Evolutionary conservation across 768 basidiomycete species (phyloP).

Genomic region (Cubamyces sp.): DNA sequence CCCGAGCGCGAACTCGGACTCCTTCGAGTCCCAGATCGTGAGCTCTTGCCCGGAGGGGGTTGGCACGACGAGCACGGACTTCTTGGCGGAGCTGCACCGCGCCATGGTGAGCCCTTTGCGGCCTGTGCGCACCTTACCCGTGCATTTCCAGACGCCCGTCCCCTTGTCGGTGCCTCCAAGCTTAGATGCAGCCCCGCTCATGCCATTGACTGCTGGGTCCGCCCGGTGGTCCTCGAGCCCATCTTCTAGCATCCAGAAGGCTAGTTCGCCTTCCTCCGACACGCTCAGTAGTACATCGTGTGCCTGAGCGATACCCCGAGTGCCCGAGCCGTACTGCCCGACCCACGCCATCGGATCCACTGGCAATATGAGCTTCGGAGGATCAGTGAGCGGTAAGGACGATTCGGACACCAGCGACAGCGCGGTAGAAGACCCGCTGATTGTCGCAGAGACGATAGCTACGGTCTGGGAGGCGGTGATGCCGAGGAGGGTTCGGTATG

Average conservation of each 20-base stretch:
- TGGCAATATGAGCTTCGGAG: constrained; percentile 57
- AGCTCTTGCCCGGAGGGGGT: constrained; percentile 70
- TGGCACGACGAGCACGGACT: constrained; percentile 81
- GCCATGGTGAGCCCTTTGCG: constrained; percentile 68
- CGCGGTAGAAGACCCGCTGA: constrained; percentile 31
- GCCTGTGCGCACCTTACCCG: constrained; percentile 76
- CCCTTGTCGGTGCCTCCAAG: neutral
- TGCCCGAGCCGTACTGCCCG: constrained; percentile 23
- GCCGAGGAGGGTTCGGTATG: constrained; percentile 61
- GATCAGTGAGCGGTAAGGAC: constrained; percentile 53
- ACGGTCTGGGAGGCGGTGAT: constrained; percentile 65
- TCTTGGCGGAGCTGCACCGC: constrained; percentile 88
- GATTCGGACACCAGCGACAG: constrained; percentile 53
- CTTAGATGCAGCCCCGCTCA: constrained; percentile 6
- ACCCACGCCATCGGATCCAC: constrained; percentile 92
- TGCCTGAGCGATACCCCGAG: constrained; percentile 29
- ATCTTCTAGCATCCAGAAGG: constrained; percentile 78
- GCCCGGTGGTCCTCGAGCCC: neutral
- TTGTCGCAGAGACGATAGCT: constrained; percentile 53
- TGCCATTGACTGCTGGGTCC: neutral
- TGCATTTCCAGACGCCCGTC: constrained; percentile 57
- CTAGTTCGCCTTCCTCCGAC: constrained; percentile 74
- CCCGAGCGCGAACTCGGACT: constrained; percentile 91
- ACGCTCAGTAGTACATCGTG: constrained; percentile 83
- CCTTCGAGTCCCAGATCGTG: constrained; percentile 96